Percentiles rank a stretch among this genome's conserved stretches.
Conservation (phyloP, 306 rosid genomes). For the Glycyrrhiza uralensis region DNA sequence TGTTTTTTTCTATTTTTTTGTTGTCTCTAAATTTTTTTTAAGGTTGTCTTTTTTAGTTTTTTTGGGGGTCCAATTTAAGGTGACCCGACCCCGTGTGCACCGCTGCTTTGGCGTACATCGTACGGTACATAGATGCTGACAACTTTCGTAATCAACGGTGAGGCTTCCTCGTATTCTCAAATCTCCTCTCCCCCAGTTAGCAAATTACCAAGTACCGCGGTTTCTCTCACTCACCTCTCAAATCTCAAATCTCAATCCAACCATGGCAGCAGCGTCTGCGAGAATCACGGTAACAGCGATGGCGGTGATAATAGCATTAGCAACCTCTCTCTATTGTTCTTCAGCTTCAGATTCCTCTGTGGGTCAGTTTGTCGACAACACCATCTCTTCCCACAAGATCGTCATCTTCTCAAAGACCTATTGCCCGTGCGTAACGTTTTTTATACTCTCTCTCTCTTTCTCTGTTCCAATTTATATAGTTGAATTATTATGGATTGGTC, state of each 20-base stretch:
- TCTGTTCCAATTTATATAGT: neutral
- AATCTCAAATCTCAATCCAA: too few species aligned
- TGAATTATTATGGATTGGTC: neutral
- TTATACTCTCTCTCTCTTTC: neutral
- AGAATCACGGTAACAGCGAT: constrained; percentile 25
- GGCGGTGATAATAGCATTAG: constrained; percentile 28
- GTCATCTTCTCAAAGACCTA: constrained; percentile 94
- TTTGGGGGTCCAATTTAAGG: too few species aligned
- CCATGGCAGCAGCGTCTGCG: constrained; percentile 29
- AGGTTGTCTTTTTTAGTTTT: too few species aligned
- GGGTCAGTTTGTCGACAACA: constrained; percentile 62
- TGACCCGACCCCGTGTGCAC: too few species aligned
- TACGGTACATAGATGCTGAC: neutral
- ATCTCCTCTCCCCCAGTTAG: too few species aligned
- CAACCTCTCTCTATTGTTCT: constrained; percentile 29
- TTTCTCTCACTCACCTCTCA: too few species aligned
- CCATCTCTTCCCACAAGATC: constrained; percentile 67
- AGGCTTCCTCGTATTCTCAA: neutral
- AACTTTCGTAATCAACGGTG: constrained; percentile 10
- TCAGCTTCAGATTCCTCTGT: constrained; percentile 41
- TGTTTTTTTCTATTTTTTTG: too few species aligned
- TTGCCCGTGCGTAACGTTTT: constrained; percentile 80
- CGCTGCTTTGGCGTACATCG: too few species aligned
- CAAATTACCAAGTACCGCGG: too few species aligned
- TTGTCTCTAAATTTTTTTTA: too few species aligned